Conservation (phyloP, 139 green algal species). For the Chlamydomonas eustigma region DNA sequence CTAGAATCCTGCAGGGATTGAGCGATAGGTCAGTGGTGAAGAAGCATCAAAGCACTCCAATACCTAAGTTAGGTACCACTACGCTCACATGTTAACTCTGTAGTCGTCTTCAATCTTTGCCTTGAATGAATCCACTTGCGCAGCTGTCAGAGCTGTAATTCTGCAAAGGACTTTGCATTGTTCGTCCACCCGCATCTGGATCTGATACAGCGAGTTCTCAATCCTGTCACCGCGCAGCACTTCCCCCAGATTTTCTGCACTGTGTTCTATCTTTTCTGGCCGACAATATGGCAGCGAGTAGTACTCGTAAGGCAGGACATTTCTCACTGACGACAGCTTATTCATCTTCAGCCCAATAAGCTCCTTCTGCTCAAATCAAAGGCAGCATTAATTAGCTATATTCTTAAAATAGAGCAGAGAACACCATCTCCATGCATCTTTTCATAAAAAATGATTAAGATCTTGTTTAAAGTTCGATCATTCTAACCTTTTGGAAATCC, state of each 20-base stretch:
- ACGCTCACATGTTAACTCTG: constrained; percentile 96
- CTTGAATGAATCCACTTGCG: constrained; percentile 76
- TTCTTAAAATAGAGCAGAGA: too few relatives aligned
- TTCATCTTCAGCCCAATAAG: constrained; percentile 89
- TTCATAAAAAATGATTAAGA: too few relatives aligned
- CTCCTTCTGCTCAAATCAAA: constrained; percentile 56
- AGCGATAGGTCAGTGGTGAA: not conserved
- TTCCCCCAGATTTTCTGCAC: constrained; percentile 95
- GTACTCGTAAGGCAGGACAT: constrained; percentile 94
- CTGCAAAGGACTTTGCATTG: constrained; percentile 94
- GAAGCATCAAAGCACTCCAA: too few relatives aligned
- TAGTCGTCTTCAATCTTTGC: constrained; percentile 93
- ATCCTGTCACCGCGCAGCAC: constrained; percentile 97
- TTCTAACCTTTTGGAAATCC: constrained; percentile 71
- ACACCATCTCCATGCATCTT: too few relatives aligned
- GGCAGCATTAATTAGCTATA: too few relatives aligned
- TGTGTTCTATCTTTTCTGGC: constrained; percentile 83
- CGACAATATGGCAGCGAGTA: constrained; percentile 96
- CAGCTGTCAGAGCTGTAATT: constrained; percentile 65
- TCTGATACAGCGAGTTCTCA: constrained; percentile 91
- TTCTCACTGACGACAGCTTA: constrained; percentile 92
- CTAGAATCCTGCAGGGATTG: constrained; percentile 78
- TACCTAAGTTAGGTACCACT: too few relatives aligned
- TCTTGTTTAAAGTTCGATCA: too few relatives aligned
- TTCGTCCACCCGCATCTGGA: constrained; percentile 86